Percentiles rank a stretch among this genome's conserved stretches.
Conservation (phyloP, 2,329 filamentous ascomycete genomes). For the Cryoendolithus antarcticus region DNA sequence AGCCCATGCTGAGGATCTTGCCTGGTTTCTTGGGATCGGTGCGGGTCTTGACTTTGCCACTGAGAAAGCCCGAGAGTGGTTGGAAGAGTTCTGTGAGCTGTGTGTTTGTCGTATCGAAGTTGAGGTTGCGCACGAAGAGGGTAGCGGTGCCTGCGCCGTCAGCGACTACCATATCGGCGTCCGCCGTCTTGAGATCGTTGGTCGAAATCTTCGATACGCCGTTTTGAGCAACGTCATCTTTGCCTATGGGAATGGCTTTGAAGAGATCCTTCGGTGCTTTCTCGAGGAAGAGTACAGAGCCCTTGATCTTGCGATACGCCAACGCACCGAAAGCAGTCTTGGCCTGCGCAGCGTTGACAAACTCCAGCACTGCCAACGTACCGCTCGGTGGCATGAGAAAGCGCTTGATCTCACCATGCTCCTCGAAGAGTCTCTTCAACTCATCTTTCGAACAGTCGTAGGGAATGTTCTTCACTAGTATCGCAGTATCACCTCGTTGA, state of each 20-base stretch:
- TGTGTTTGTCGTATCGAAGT: conserved; percentile 74
- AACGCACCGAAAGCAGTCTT: conserved; percentile 73
- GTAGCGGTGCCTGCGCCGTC: conserved; percentile 53
- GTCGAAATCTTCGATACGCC: conserved; percentile 49
- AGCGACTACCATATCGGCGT: conserved; percentile 38
- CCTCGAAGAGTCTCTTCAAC: conserved; percentile 67
- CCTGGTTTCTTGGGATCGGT: conserved; percentile 81
- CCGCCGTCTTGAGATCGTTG: conserved; percentile 48
- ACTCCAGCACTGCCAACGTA: conserved; percentile 89
- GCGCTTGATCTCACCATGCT: conserved; percentile 67
- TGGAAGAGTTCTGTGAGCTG: conserved; percentile 66
- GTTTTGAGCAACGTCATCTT: conserved; percentile 19
- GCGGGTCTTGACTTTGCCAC: conserved; percentile 85
- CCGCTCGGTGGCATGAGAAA: conserved; percentile 87
- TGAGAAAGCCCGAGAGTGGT: conserved; percentile 75
- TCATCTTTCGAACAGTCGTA: conserved; percentile 71
- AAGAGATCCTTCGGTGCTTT: conserved; percentile 84
- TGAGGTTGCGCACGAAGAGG: conserved; percentile 85
- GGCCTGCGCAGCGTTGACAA: conserved; percentile 64
- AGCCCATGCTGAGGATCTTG: conserved; percentile 89
- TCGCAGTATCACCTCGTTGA: conserved; percentile 72
- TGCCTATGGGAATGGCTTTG: conserved; percentile 17
- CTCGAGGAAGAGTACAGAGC: conserved; percentile 83
- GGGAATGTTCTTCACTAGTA: conserved; percentile 90
- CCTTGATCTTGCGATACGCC: conserved; percentile 82